Evolutionary conservation across 305 asterid genomes (phyloP), one percentile per base, ranked within the genome.

Genomic region (Fraxinus latifolia): DNA sequence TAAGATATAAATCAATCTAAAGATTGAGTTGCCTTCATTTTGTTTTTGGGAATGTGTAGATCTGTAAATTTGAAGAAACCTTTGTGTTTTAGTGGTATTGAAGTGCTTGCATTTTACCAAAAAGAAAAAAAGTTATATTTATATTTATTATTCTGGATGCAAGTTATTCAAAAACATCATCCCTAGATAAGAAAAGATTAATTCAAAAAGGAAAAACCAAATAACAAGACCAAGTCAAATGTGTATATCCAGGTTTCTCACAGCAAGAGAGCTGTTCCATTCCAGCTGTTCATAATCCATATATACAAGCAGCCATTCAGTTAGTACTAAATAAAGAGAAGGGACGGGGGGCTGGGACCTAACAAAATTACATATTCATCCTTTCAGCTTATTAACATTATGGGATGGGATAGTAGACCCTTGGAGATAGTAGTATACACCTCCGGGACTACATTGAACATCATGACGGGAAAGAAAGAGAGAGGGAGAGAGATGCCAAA

Each of bases 401-500:
- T 80, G 25, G 65, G 65, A 55, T 80, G 83, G 82, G 36, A 84
- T 60, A 50, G 53, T 42, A 42, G 53, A 25, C 77, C 68, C 34
- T 23, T n/a, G 77, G 47, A 42, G 53, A 42, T 0, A 42, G 53
- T 42, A 42, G 53, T 2, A 42, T 42, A 42, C 53, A 42, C 53
- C 53, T 42, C 53, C 1, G 53, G 83, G 34, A 84, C 82, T 58
- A 79, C 78, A 77, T 58, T 71, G 32, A 82, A 81, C 82, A 71
- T 77, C 76, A 83, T 82, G 89, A 92, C 0, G 98, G 97, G 87
- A 95, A 94, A 34, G 97, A 84, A 1, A 95, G 97, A 55, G 99
- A 95, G 1, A 95, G 96, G 65, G 98, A 91, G 29, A 95, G 98
- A 60, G 97, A 89, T 25, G 96, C 93, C 11, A 96, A 86, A 0